Evolutionary conservation across 352 stramenopile genomes (phyloP).

Genomic region (Phytopythium boreale): DNA sequence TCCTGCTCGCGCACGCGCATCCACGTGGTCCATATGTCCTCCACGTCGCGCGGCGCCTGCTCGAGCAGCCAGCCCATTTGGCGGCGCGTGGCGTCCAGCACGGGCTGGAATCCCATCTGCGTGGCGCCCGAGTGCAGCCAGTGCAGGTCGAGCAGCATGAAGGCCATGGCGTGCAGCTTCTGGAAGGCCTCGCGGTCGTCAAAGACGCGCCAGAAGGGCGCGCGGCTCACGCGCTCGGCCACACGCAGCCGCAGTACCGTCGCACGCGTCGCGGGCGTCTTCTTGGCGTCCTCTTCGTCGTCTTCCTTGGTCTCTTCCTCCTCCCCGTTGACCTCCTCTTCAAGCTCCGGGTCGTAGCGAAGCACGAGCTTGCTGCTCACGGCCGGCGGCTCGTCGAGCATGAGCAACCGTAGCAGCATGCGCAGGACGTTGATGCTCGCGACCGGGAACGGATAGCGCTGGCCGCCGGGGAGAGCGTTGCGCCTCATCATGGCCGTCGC

Average conservation of each 20-base stretch:
- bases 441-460: slow-evolving; percentile 80
- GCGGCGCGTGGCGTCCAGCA: slow-evolving; percentile 70
- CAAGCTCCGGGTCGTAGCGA: slow-evolving; percentile 31
- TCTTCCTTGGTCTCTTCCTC: slow-evolving; percentile 14
- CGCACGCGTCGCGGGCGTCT: slow-evolving; percentile 15
- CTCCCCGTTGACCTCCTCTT: background rate
- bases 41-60: slow-evolving; percentile 62
- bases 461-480: slow-evolving; percentile 67
- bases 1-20: slow-evolving; percentile 79
- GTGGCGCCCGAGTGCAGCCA: slow-evolving; percentile 78
- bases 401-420: slow-evolving; percentile 81
- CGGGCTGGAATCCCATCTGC: slow-evolving; percentile 83
- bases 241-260: slow-evolving; percentile 73
- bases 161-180: slow-evolving; percentile 82
- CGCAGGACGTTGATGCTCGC: slow-evolving; percentile 85
- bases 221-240: slow-evolving; percentile 74
- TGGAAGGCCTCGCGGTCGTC: slow-evolving; percentile 64
- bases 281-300: slow-evolving; percentile 12
- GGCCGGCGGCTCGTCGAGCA: slow-evolving; percentile 74
- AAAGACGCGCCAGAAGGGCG: slow-evolving; percentile 81
- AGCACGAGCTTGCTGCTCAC: slow-evolving; percentile 72
- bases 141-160: slow-evolving; percentile 82
- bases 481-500: slow-evolving; percentile 69
- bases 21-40: slow-evolving; percentile 84
- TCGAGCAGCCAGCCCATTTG: slow-evolving; percentile 84